Base-by-base conservation (phyloP, 2,329 filamentous ascomycete species). In the Colletotrichum sidae region DNA sequence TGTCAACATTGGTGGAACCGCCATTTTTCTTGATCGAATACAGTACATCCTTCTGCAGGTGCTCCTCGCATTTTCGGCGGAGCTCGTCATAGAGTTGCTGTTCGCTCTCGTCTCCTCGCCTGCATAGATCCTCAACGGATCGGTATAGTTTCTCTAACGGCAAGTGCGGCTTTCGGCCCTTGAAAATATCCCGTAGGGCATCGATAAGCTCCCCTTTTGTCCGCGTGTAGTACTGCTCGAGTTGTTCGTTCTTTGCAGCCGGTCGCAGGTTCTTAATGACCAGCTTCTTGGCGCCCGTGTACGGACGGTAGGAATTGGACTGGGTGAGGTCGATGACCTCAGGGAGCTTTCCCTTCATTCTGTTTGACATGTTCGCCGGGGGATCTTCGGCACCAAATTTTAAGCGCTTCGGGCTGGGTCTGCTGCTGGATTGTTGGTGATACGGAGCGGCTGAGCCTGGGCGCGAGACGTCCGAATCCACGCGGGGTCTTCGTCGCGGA, bases 111-210 rank as follows among this genome's bases (percentile, higher is more conserved):
- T 89, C 86, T 1, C 90, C 92, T 71, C 92, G 91, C 57, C 93
- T 87, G 76, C 96, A 99, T 10, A 97, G 84, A 74, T 97, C 94
- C 83, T 99, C 96, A 1, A 97, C 93, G 5, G 92, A 93, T 53
- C 93, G 88, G 76, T 97, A 98, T 12, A 99, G 83, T 71, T 92
- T 90, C 78, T 98, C 96, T 42, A 97, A 83, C n/a, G 94, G 94
- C 67, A 87, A 82, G n/a, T 80, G 79, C 1, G 92, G 87, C 57
- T 86, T 86, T 65, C 82, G 78, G 45, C 87, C 86, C 7, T 82
- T 81, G 74, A 98, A 95, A 33, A 98, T 88, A 47, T 89, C 86
- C 10, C 85, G 83, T 57, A 99, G 79, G 1, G 93, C 93, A 41
- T 83, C 83, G 62, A 92, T 88, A 6, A 98, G 83, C 74, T 96